Base-by-base conservation (phyloP, 1,139 yeast genomes). In the Magnusiomyces suaveolens region DNA sequence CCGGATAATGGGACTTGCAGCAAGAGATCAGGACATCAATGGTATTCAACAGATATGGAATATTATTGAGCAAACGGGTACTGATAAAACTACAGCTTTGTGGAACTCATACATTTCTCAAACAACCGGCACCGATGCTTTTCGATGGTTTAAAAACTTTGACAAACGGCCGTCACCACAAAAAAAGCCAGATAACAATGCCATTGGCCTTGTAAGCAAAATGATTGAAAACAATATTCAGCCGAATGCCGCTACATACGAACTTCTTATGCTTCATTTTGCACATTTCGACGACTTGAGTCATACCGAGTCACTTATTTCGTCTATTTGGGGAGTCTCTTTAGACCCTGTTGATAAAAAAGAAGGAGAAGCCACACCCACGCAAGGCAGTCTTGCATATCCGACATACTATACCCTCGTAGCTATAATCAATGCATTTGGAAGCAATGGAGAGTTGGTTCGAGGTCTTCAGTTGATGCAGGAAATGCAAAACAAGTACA, bases 21-120 rank as follows among this genome's bases (percentile, higher is more conserved):
- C 63, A 36, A 60, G 62, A 39, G 60, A 65, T 21, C 59, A 62
- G 20, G 57, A 63, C 14, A 54, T 56, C 38, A 52, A 55, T 1
- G 55, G 53, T 1, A 69, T 68, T 10, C 60, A 64, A 18, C 36
- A 50, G 36, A 54, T 65, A 25, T 69, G 72, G 72, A 46, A 56
- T 1, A 64, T 62, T 32, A 48, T 38, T 14, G 25, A 12, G 14
- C 50, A 44, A 10, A 20, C 49, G 14, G 51, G 58, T 4, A 55
- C 60, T 18, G 48, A 57, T 18, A 58, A 60, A 48, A 62, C 62
- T 23, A 58, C 66, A 14, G 60, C 57, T 26, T 62, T 68, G 46
- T 70, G 72, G 72, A 70, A 70, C 59, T 64, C 63, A 24, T 70
- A 69, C 56, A 66, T 70, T 50, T 54, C 54, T 54, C 71, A 69